Evolutionary conservation across 2,329 filamentous ascomycete genomes (phyloP), one percentile per base, ranked within the genome.

Genomic region (Trichoderma cornu-damae): DNA sequence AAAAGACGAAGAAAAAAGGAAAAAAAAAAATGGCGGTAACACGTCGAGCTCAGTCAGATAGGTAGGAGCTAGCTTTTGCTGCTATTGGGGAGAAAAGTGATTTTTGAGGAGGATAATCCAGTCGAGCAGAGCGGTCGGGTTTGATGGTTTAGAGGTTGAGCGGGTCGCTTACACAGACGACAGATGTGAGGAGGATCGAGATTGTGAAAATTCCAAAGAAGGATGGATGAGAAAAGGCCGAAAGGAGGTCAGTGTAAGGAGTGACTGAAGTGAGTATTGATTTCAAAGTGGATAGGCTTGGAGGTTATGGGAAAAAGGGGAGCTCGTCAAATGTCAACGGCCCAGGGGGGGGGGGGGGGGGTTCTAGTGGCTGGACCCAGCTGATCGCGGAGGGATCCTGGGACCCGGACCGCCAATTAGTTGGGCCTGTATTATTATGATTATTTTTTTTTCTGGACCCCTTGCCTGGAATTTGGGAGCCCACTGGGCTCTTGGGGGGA

Each of bases 181-280:
- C 20, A 24, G 20, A 55, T 38, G 35, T 16, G 44, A 48, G 34
- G 42, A 22, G 57, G 44, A 35, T 59, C 35, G 42, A 55, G n/a
- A 43, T 55, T 44, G 51, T 46, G 38, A 59, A 43, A 53, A 34
- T 12, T 53, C 49, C 38, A 54, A 58, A 48, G 38, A 50, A 52
- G n/a, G 47, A 59, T 46, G 58, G 57, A 44, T 37, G 52, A 57
- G 59, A 60, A 52, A 40, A 44, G 32, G 34, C 57, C 35, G 54
- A 51, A 42, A 60, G 50, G 35, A 55, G 61, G 58, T 51, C 43
- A 46, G 59, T 65, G 61, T 62, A 62, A 63, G 63, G 66, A 71
- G 73, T 70, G 71, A 73, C 71, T 72, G 66, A 68, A 69, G 68
- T 71, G 69, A 73, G 68, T 60, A 69, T 55, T 67, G 69, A 70